Base-by-base conservation (phyloP, 257 asterid species). In the Euphrasia confusa region DNA sequence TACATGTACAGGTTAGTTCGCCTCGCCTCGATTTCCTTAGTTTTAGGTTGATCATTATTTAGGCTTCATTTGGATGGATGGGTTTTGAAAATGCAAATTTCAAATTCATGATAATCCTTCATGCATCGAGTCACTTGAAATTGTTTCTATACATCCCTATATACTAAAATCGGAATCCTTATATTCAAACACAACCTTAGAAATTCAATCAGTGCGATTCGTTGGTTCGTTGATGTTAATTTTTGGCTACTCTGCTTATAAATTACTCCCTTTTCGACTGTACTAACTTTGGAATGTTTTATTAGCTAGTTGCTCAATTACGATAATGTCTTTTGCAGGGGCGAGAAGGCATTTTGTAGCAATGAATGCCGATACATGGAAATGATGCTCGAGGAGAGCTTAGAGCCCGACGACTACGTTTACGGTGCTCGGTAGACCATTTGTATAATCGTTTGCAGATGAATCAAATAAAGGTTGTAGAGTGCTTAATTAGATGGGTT, bases 261-360 rank as follows among this genome's bases (percentile, higher is more conserved):
- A 4, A 12, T 1, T 4, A n/a, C n/a, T 1, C 33, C 2, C n/a
- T 10, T 42, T 42, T 42, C 48, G 12, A 42, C 14, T 9, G n/a
- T 44, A 14, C 10, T 3, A 49, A 13, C 54, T 49, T 15, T 14
- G 14, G 18, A 15, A 12, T 2, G 49, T n/a, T 48, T 48, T 1
- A n/a, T 50, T 50, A 14, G 8, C n/a, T n/a, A n/a, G n/a, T 37
- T 50, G 10, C 44, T 18, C 44, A 64, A 58, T 2, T 10, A 42
- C 35, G 33, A 27, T 52, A 15, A 39, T 68, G 12, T 58, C 60
- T 10, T 61, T 73, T 44, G n/a, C 74, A 85, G 94, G 75, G 94
- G 94, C 14, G 95, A 86, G 74, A 86, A 79, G 72, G 95, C 95
- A 24, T 83, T 86, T 60, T 86, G 88, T 71, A 86, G 91, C 80